A percentile compares a stretch with the other conserved stretches of the same genome.
phyloP scores from a whole-genome alignment of 331 rosid species.

The Quercus lobata region DNA sequence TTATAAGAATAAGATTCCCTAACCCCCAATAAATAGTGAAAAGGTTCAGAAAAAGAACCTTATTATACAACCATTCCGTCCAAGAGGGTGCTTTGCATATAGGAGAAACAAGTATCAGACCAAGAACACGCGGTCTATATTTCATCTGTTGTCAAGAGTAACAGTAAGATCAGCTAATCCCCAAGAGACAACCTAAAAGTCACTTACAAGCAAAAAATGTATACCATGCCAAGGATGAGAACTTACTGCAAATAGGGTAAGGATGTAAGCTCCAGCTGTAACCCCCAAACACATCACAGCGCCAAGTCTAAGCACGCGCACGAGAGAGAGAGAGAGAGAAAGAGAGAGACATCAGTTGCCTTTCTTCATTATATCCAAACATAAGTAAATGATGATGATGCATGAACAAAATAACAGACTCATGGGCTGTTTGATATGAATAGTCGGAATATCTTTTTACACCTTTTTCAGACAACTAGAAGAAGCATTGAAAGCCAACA shows the following conservation, averaged over 20 bases:
- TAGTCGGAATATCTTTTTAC: neutral
- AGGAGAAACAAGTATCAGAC: slow-evolving; percentile 93
- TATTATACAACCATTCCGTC: slow-evolving; percentile 92
- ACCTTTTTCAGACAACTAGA: neutral
- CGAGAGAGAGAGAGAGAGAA: slow-evolving; percentile 16
- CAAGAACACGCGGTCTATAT: slow-evolving; percentile 74
- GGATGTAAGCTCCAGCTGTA: slow-evolving; percentile 93
- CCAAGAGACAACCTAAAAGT: slow-evolving; percentile 1
- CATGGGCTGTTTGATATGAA: neutral
- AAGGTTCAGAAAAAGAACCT: slow-evolving; percentile 51
- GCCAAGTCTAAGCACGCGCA: slow-evolving; percentile 39
- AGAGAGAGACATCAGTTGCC: slow-evolving; percentile 23
- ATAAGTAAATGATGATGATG: neutral
- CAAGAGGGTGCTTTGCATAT: slow-evolving; percentile 83
- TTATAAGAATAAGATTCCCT: slow-evolving; percentile 21
- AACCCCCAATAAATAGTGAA: neutral
- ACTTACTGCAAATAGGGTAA: slow-evolving; percentile 90
- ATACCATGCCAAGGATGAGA: slow-evolving; percentile 1
- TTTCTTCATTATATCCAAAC: neutral
- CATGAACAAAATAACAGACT: neutral
- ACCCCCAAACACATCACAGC: slow-evolving; percentile 98
- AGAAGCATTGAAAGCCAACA: neutral
- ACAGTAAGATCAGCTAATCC: slow-evolving; percentile 8
- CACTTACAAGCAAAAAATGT: neutral
- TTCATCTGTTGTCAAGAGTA: slow-evolving; percentile 67